Evolutionary conservation across 768 basidiomycete species (phyloP).

Genomic region (Trametes punicea): DNA sequence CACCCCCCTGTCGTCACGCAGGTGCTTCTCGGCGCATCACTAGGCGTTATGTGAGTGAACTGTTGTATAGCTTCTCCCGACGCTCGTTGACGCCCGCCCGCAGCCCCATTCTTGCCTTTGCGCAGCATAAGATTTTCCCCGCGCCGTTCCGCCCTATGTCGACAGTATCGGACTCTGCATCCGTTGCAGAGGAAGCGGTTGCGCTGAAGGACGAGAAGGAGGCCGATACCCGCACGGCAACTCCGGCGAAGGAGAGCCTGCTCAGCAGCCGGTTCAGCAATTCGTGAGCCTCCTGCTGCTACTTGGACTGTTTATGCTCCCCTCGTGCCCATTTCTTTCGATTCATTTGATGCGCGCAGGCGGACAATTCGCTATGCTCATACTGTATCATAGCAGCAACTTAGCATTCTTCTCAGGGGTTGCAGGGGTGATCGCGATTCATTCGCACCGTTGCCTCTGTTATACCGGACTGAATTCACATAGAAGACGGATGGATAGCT

Average conservation of each 20-base stretch:
- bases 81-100: neutral
- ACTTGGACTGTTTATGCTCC: neutral
- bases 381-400: neutral
- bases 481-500: neutral
- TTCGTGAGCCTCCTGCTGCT: neutral
- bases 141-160: slow-evolving; percentile 40
- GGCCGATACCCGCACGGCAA: neutral
- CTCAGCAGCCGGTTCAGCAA: slow-evolving; percentile 15
- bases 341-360: neutral
- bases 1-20: slow-evolving; percentile 47
- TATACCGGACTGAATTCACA: neutral
- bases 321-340: neutral
- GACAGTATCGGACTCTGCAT: neutral
- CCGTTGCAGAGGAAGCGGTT: neutral
- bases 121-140: slow-evolving; percentile 51
- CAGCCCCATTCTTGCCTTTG: slow-evolving; percentile 52
- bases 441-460: neutral
- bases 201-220: slow-evolving; percentile 3
- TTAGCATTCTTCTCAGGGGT: neutral
- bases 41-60: slow-evolving; percentile 52
- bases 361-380: too few species aligned
- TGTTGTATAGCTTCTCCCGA: neutral
- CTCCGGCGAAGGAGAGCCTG: slow-evolving; percentile 1
- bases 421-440: neutral
- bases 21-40: slow-evolving; percentile 49